Evolutionary conservation across 2,329 filamentous ascomycete genomes (phyloP).

Genomic region (Cladophialophora chaetospira): DNA sequence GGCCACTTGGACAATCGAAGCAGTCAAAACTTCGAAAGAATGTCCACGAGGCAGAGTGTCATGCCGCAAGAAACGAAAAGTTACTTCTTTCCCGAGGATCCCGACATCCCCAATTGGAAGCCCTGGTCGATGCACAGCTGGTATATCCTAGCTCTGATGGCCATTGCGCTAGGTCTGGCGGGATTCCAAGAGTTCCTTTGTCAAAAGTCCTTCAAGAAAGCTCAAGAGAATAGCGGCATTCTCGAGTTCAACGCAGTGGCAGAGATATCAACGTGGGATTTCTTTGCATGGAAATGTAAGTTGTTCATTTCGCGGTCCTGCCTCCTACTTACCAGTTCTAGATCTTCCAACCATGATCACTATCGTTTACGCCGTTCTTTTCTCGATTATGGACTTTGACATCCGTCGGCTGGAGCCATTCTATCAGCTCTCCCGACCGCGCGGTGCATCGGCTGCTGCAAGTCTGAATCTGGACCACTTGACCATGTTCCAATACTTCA

Average conservation of each 20-base stretch:
- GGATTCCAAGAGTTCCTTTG: conserved; percentile 40
- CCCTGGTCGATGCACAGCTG: conserved; percentile 38
- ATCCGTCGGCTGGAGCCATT: conserved; percentile 55
- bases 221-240: conserved; percentile 40
- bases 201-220: conserved; percentile 39
- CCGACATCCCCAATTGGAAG: conserved; percentile 41
- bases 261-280: conserved; percentile 35
- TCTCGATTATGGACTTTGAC: conserved; percentile 54
- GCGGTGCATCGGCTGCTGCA: conserved; percentile 37
- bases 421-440: conserved; percentile 45
- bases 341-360: conserved; percentile 50
- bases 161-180: conserved; percentile 37
- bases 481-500: conserved; percentile 50
- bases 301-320: not conserved
- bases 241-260: conserved; percentile 36
- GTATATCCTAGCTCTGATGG: conserved; percentile 38
- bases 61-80: conserved; percentile 36
- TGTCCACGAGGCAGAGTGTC: conserved; percentile 15
- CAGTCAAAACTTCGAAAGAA: conserved; percentile 17
- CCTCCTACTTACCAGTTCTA: conserved; percentile 11
- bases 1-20: conserved; percentile 18
- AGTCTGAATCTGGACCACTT: conserved; percentile 54
- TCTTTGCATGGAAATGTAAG: conserved; percentile 42
- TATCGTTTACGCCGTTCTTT: conserved; percentile 52
- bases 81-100: conserved; percentile 40